Conservation (phyloP, 1,284 basidiomycete species). For the Meira miltonrushii region DNA sequence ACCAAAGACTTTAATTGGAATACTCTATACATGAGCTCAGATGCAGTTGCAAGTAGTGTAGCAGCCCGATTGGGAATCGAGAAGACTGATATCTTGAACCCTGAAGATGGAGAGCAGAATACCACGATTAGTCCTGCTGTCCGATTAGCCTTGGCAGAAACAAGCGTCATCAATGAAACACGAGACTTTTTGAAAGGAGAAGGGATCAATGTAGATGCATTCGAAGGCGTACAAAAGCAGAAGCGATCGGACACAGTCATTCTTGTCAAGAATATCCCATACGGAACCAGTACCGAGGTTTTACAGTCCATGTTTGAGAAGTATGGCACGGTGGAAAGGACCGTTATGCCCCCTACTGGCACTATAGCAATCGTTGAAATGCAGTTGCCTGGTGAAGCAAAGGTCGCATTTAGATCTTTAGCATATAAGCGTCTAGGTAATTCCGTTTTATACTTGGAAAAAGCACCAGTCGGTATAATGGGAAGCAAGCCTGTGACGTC, state of each 20-base stretch:
- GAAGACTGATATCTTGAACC: slow-evolving; percentile 78
- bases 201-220: slow-evolving; percentile 56
- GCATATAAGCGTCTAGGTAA: slow-evolving; percentile 84
- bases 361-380: slow-evolving; percentile 92
- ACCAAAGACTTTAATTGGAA: slow-evolving; percentile 91
- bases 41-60: slow-evolving; percentile 77
- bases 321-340: slow-evolving; percentile 69
- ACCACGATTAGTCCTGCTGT: slow-evolving; percentile 63
- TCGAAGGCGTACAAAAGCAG: slow-evolving; percentile 8
- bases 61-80: slow-evolving; percentile 73
- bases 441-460: slow-evolving; percentile 86
- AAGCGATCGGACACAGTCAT: slow-evolving; percentile 64
- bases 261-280: slow-evolving; percentile 94
- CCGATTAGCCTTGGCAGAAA: slow-evolving; percentile 91
- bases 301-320: slow-evolving; percentile 73
- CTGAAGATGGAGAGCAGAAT: slow-evolving; percentile 26
- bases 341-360: slow-evolving; percentile 84
- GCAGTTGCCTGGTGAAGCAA: slow-evolving; percentile 57
- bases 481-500: background rate
- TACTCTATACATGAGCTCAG: slow-evolving; percentile 93
- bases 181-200: slow-evolving; percentile 68
- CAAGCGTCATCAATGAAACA: slow-evolving; percentile 90
- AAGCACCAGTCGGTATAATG: slow-evolving; percentile 69
- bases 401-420: slow-evolving; percentile 66
- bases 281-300: slow-evolving; percentile 71